These are phyloP conservation scores for Elsinoe necatrix DNA, from an alignment of 2,329 filamentous ascomycete genomes.

Conservation along the genomic window DNA sequence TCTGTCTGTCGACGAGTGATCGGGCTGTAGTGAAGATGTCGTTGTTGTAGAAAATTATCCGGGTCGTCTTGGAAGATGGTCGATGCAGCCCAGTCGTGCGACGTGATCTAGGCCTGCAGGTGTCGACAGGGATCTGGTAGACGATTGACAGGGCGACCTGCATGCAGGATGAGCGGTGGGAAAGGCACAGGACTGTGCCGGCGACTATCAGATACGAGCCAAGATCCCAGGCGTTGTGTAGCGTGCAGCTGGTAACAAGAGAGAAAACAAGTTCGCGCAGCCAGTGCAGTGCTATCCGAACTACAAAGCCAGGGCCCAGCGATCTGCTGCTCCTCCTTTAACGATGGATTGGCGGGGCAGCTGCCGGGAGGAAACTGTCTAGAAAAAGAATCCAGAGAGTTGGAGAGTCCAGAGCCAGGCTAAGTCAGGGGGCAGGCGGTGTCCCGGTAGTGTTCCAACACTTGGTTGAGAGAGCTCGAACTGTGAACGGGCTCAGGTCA, in stretches of 20 bases:
- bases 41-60: neutral
- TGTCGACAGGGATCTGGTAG: neutral
- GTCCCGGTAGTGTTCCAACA: constrained; percentile 4
- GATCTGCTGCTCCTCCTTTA: constrained; percentile 1
- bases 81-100: neutral
- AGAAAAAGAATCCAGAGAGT: constrained; percentile 2
- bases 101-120: neutral
- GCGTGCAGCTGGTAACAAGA: neutral
- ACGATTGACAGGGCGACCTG: constrained; percentile 10
- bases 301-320: neutral
- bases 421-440: constrained; percentile 6
- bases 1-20: neutral
- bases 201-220: constrained; percentile 9
- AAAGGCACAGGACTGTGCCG: neutral
- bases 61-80: neutral
- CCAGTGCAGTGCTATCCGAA: neutral
- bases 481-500: neutral
- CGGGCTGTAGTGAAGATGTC: neutral
- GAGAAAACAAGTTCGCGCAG: neutral
- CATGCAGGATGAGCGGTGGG: constrained; percentile 3
- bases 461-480: neutral
- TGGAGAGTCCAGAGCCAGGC: neutral
- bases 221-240: too few relatives aligned
- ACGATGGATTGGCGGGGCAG: neutral
- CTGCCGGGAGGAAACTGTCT: neutral